phyloP scores from a whole-genome alignment of 2,329 filamentous ascomycete genomes.

The Aspergillus spinulosporus region DNA sequence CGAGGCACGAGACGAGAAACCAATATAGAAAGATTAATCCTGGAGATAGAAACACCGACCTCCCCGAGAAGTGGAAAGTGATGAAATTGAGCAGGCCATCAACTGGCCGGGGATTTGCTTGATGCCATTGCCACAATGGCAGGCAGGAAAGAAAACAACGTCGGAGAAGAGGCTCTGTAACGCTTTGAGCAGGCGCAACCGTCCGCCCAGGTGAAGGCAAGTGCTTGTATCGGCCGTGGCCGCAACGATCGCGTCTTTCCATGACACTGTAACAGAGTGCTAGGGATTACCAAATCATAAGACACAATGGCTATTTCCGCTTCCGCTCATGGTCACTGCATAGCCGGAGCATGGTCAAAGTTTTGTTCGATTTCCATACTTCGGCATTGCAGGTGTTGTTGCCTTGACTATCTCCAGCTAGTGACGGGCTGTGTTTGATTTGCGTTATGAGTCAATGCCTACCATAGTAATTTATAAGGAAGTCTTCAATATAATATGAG shows the following conservation, averaged over 20 bases:
- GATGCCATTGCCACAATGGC: constrained; percentile 4
- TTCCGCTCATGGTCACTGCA: too few species aligned
- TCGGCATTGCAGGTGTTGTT: too few species aligned
- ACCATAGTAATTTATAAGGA: too few species aligned
- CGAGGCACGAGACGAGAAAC: constrained; percentile 25
- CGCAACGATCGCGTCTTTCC: not conserved
- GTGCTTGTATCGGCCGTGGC: not conserved
- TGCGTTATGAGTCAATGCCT: too few species aligned
- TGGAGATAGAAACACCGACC: constrained; percentile 15
- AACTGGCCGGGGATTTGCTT: constrained; percentile 15
- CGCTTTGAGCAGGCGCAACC: constrained; percentile 19
- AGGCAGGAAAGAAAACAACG: constrained; percentile 1
- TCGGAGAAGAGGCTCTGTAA: not conserved
- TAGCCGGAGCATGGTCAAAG: too few species aligned
- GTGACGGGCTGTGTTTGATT: too few species aligned
- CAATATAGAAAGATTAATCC: constrained; percentile 27
- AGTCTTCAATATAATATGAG: too few species aligned
- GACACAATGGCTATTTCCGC: too few species aligned
- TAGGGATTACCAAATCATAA: too few species aligned
- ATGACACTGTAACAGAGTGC: too few species aligned
- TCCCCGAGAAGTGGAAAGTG: constrained; percentile 19
- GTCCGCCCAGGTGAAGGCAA: not conserved
- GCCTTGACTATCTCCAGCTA: too few species aligned
- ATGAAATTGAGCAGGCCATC: constrained; percentile 20
- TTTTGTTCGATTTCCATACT: too few species aligned